Conservation (phyloP, 176 grass and related monocot genomes). For the Lolium perenne region DNA sequence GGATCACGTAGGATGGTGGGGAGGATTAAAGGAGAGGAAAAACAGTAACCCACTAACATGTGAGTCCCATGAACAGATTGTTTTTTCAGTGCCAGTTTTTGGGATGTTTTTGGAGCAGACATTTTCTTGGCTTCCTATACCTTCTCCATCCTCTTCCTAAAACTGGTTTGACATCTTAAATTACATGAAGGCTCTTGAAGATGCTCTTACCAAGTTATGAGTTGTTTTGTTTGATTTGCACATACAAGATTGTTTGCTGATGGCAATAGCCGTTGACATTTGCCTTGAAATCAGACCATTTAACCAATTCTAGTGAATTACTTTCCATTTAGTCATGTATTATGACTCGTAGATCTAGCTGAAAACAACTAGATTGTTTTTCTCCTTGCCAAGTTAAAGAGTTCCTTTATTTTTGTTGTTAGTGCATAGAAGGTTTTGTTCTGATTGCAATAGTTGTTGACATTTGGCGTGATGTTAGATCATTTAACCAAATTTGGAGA, state of each 20-base stretch:
- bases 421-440: background rate
- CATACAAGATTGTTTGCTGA: background rate
- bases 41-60: no score
- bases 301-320: background rate
- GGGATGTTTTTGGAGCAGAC: no score
- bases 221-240: background rate
- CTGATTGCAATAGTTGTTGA: slow-evolving; percentile 4
- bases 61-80: no score
- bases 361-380: slow-evolving; percentile 11
- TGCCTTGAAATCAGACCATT: background rate
- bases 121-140: no score
- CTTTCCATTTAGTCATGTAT: background rate
- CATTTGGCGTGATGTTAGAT: background rate
- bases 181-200: no score
- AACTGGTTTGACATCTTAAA: no score
- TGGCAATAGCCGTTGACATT: background rate
- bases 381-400: background rate
- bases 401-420: background rate
- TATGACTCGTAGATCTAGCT: background rate
- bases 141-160: no score
- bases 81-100: no score
- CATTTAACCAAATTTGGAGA: background rate
- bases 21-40: no score
- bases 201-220: slow-evolving; percentile 23
- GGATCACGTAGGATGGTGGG: no score